phyloP scores from a whole-genome alignment of 495 filamentous ascomycete species.

The Penicillium cataractarum region DNA sequence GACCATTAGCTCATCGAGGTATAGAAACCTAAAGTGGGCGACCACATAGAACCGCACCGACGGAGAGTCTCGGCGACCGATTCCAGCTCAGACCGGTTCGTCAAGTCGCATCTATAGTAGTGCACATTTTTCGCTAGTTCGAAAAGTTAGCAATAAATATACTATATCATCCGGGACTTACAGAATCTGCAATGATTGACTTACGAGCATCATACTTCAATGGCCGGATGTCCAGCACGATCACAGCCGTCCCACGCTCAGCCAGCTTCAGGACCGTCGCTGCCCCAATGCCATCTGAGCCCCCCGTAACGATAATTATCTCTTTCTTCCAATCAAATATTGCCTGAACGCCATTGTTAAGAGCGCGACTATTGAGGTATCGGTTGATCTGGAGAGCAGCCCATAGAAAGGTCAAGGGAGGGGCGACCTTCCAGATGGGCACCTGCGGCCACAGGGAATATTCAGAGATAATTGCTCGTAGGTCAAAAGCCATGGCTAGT shows the following conservation, averaged over 20 bases:
- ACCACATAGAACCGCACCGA: neutral
- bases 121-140: slow-evolving; percentile 11
- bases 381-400: neutral
- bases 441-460: neutral
- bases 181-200: neutral
- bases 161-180: neutral
- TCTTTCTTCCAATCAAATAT: slow-evolving; percentile 30
- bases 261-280: slow-evolving; percentile 8
- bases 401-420: neutral
- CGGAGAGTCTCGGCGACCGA: slow-evolving; percentile 8
- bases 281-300: slow-evolving; percentile 14
- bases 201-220: slow-evolving; percentile 10
- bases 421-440: neutral
- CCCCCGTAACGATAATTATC: slow-evolving; percentile 13
- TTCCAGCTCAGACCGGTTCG: slow-evolving; percentile 4
- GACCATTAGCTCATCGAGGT: neutral
- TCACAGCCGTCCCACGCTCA: slow-evolving; percentile 6
- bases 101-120: slow-evolving; percentile 18
- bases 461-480: neutral
- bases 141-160: neutral
- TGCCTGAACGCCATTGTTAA: neutral
- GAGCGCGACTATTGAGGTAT: neutral
- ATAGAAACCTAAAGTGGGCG: neutral
- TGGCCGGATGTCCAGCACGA: slow-evolving; percentile 16
- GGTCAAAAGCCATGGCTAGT: neutral